Evolutionary conservation across 495 filamentous ascomycete genomes (phyloP), one percentile per base, ranked within the genome.

Genomic region (Lasiosphaeria ovina): DNA sequence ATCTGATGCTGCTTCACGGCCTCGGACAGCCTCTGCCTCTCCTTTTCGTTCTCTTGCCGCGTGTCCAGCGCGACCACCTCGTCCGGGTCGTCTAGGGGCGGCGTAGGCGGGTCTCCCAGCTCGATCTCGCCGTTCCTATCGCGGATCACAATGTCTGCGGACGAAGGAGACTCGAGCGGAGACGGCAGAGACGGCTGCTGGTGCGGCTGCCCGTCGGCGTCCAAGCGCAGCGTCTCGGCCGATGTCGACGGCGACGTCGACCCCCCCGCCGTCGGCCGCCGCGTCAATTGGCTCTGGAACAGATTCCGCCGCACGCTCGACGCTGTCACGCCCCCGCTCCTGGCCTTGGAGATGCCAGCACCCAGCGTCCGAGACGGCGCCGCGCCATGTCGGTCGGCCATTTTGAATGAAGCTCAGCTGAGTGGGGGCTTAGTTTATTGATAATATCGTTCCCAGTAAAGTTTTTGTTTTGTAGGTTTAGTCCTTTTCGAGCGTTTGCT

Each of bases 41-140:
- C 82, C 42, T 67, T 68, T 57, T 79, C 77, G 66, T 64, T 72
- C 67, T 79, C 80, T 57, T 79, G 74, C 54, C 65, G 69, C 31
- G 75, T 73, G 47, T 83, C 78, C 51, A 77, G 68, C 14, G 68
- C 68, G 32, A 47, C 52, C 61, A 62, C 65, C 55, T 84, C 84
- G 33, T 85, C 81, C 0, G 77, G 73, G 56, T 85, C 78, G 60
- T 87, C 81, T 35, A 80, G 69, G 51, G 79, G 72, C 31, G 81
- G 72, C 32, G 81, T 70, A 1, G 82, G 72, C 3, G 88, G 89
- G 56, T 90, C 83, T 54, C 84, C 54, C 3, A 93, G 68, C 64
- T 88, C 84, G 62, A 89, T 87, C 54, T 85, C 82, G 47, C 92
- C 92, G 69, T 89, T 86, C 69, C 86, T 78, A 70, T 94, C 86